phyloP scores from a whole-genome alignment of 805 yeast genomes.

The Pichia gijzeniarum region DNA sequence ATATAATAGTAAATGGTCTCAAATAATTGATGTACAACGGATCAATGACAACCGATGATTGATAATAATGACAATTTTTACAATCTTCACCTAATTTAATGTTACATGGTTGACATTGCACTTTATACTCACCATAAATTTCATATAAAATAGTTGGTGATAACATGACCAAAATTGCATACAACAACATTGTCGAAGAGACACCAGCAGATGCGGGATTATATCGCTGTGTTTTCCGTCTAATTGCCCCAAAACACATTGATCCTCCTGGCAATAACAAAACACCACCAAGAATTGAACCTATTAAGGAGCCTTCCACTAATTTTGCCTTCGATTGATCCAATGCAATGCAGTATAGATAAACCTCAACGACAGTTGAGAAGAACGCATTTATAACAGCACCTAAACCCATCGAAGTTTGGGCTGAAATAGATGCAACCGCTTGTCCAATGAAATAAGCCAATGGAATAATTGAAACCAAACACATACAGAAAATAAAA shows the following conservation, averaged over 20 bases:
- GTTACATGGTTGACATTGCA: constrained; percentile 58
- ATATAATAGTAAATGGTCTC: constrained; percentile 73
- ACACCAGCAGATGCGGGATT: constrained; percentile 97
- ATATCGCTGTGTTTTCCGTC: constrained; percentile 87
- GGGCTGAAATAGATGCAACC: constrained; percentile 98
- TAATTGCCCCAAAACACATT: constrained; percentile 96
- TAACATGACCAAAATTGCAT: constrained; percentile 84
- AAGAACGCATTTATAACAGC: constrained; percentile 97
- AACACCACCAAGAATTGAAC: constrained; percentile 90
- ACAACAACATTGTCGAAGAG: constrained; percentile 89
- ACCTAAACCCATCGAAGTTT: constrained; percentile 97
- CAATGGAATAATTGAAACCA: constrained; percentile 82
- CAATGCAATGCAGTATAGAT: constrained; percentile 85
- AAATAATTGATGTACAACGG: constrained; percentile 58
- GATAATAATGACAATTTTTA: constrained; percentile 67
- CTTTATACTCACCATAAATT: constrained; percentile 81
- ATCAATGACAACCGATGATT: constrained; percentile 69
- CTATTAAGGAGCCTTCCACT: constrained; percentile 95
- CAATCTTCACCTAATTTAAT: constrained; percentile 34
- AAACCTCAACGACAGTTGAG: constrained; percentile 92
- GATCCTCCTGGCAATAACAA: constrained; percentile 86
- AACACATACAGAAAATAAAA: constrained; percentile 64
- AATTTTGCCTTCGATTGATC: constrained; percentile 77
- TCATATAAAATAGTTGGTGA: constrained; percentile 89
- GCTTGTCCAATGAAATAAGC: constrained; percentile 98